Evolutionary conservation across 306 rosid species (phyloP).

Genomic region (Luffa aegyptiaca): DNA sequence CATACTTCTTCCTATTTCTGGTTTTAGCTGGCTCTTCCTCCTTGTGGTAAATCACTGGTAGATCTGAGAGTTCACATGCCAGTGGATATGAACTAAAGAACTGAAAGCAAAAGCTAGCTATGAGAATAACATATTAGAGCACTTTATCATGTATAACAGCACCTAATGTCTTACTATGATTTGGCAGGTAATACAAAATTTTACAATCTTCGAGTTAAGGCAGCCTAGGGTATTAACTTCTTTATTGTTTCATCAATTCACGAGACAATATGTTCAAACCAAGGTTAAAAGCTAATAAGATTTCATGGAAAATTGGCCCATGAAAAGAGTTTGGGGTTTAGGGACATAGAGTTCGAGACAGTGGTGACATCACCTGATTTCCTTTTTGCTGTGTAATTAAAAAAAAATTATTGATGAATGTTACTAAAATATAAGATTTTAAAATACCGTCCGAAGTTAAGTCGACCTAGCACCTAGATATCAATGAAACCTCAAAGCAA

Average conservation of each 20-base stretch:
- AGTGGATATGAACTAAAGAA: slow-evolving; percentile 31
- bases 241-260: neutral
- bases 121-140: neutral
- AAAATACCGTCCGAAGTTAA: neutral
- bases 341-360: neutral
- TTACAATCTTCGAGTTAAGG: neutral
- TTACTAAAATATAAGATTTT: neutral
- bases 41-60: slow-evolving; percentile 17
- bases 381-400: neutral
- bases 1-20: slow-evolving; percentile 23
- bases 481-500: neutral
- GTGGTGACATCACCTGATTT: neutral
- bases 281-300: neutral
- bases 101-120: slow-evolving; percentile 11
- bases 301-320: neutral
- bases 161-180: neutral
- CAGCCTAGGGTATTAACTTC: neutral
- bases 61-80: slow-evolving; percentile 29
- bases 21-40: slow-evolving; percentile 15
- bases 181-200: neutral
- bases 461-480: neutral
- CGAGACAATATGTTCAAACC: neutral
- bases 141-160: neutral
- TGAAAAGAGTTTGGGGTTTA: neutral
- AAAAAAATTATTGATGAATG: neutral